Evolutionary conservation across 257 asterid species (phyloP).

Genomic region (Orobanche coerulescens): DNA sequence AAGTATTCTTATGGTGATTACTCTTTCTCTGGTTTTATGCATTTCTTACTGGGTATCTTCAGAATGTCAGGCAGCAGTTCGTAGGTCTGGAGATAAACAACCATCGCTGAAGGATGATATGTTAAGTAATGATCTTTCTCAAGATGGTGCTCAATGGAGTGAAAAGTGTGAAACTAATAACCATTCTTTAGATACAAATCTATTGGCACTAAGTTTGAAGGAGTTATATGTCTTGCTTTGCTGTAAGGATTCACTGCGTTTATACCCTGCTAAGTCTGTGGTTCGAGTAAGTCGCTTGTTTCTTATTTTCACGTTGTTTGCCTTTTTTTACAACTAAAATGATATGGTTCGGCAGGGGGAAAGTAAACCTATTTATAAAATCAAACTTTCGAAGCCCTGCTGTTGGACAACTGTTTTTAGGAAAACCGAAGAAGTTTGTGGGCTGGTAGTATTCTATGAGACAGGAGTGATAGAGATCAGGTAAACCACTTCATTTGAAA

Average conservation of each 20-base stretch:
- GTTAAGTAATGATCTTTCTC: conserved; percentile 30
- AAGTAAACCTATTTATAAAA: conserved; percentile 48
- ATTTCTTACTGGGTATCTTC: conserved; percentile 22
- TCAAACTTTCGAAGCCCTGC: conserved; percentile 67
- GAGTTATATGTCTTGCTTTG: conserved; percentile 57
- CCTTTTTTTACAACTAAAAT: conserved; percentile 22
- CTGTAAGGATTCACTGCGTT: conserved; percentile 47
- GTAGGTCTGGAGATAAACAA: conserved; percentile 28
- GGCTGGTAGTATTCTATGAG: conserved; percentile 53
- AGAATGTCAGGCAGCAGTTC: conserved; percentile 34
- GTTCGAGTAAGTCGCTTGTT: conserved; percentile 45
- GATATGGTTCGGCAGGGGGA: conserved; percentile 47
- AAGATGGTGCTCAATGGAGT: conserved; percentile 28
- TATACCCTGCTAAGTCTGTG: conserved; percentile 54
- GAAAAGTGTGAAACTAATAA: conserved; percentile 32
- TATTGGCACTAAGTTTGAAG: conserved; percentile 31
- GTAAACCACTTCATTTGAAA: conserved; percentile 31
- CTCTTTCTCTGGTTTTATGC: conserved; percentile 19
- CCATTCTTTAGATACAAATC: conserved; percentile 28
- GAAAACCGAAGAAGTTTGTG: conserved; percentile 45
- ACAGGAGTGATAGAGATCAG: conserved; percentile 81
- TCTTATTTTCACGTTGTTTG: conserved; percentile 16
- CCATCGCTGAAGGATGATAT: conserved; percentile 31
- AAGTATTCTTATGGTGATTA: conserved; percentile 31
- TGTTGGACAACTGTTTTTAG: conserved; percentile 59